Conservation (phyloP, 2,329 filamentous ascomycete species). For the Arachnopeziza araneosa region DNA sequence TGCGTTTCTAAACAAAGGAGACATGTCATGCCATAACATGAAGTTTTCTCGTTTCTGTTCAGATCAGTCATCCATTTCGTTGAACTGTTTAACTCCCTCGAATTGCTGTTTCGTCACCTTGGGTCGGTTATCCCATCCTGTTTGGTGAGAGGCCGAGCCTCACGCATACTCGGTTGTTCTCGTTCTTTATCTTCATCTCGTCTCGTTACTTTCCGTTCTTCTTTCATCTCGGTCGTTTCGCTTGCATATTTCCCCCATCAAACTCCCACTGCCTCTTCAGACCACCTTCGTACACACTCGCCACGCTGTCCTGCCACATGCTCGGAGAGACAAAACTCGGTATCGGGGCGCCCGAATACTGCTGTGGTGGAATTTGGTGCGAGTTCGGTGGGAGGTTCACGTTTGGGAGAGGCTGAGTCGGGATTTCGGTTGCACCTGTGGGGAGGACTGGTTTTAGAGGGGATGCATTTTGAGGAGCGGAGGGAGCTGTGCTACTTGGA, state of each 20-base stretch:
- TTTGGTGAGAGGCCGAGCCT: not conserved
- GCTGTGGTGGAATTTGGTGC: constrained; percentile 44
- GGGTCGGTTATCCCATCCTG: not conserved
- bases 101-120: not conserved
- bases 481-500: constrained; percentile 30
- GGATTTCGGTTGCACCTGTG: constrained; percentile 41
- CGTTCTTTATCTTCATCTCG: not conserved
- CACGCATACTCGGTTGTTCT: not conserved
- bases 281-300: constrained; percentile 61
- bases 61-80: not conserved
- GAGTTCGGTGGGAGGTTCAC: constrained; percentile 39
- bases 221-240: constrained; percentile 25
- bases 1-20: not conserved
- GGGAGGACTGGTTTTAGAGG: constrained; percentile 31
- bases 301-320: constrained; percentile 70
- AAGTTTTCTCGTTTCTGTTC: not conserved
- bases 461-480: constrained; percentile 19
- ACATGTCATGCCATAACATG: not conserved
- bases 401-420: constrained; percentile 47
- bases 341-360: constrained; percentile 48
- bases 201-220: not conserved
- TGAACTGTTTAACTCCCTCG: not conserved
- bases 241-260: constrained; percentile 24
- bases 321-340: constrained; percentile 60
- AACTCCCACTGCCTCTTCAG: constrained; percentile 56